Evolutionary conservation across 768 basidiomycete genomes (phyloP), one percentile per base, ranked within the genome.

Genomic region (Leccinellum albellum): DNA sequence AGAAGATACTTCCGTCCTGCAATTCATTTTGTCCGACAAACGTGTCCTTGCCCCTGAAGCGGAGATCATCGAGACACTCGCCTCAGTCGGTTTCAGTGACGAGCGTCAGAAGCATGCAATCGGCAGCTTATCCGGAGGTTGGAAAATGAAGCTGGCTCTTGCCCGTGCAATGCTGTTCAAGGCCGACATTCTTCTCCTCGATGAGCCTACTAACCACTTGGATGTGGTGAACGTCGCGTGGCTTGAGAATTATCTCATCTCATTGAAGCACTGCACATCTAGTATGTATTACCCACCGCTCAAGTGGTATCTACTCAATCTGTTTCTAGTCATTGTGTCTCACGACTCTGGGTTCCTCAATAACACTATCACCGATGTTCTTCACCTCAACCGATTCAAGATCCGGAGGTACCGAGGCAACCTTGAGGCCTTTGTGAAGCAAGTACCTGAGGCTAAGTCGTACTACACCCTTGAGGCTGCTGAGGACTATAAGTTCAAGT

Each of bases 101-200:
- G 90, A 87, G 66, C 87, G 94, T 62, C 95, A 97, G 77, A 79
- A 76, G 62, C 81, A 89, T 60, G 76, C 92, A 40, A 97, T 97
- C 63, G 92, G 94, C 62, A 86, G 86, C 57, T 79, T 98, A 40
- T 98, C 95, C 45, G 95, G 95, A 84, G 95, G 95, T 80, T 97
- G 95, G 95, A 98, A 98, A 84, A 98, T 98, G 95, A 98, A 97
- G 84, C 88, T 98, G 61, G 95, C 95, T 40, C 85, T 98, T 59
- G 95, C 95, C 57, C 86, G 95, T 60, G 95, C 95, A 50, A 96
- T 98, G 86, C 82, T 98, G 46, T 98, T 98, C 89, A 91, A 89
- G 79, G 95, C 95, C 61, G 95, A 98, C 69, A 98, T 98, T 69
- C 86, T 98, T 51, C 78, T 97, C 26, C 90, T 96, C 63, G 94